A percentile compares a stretch with the other conserved stretches of the same genome.
Evolutionary conservation across 2,329 filamentous ascomycete genomes (phyloP).

Genomic region (Dothistroma pini): DNA sequence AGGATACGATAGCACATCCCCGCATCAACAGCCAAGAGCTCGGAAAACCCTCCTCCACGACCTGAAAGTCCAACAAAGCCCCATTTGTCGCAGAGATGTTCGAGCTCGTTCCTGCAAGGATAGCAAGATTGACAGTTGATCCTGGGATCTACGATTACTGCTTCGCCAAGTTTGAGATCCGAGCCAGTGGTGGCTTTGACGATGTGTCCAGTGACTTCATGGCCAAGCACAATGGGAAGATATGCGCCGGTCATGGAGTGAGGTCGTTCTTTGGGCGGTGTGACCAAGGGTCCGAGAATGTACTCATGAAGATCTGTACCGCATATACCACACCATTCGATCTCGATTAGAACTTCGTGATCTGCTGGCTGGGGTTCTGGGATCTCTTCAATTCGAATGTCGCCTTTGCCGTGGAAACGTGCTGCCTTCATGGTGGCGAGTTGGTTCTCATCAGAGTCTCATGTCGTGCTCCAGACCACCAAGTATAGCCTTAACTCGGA

Average conservation of each 20-base stretch:
- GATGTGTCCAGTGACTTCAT: constrained; percentile 22
- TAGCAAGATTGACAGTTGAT: constrained; percentile 18
- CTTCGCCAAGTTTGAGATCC: constrained; percentile 11
- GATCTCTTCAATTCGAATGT: constrained; percentile 23
- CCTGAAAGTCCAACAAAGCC: constrained; percentile 19
- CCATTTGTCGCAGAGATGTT: constrained; percentile 16
- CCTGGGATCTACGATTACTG: constrained; percentile 22
- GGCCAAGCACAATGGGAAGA: constrained; percentile 17
- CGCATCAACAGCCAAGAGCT: constrained; percentile 14
- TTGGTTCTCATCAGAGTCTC: not conserved
- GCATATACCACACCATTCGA: constrained; percentile 25
- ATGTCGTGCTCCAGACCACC: not conserved
- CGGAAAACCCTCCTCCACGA: constrained; percentile 19
- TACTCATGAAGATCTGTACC: constrained; percentile 26
- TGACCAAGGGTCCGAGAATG: constrained; percentile 19
- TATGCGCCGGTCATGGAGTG: constrained; percentile 16
- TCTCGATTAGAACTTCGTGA: constrained; percentile 21
- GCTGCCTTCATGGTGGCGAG: constrained; percentile 20
- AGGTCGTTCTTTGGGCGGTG: constrained; percentile 12
- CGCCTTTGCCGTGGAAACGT: constrained; percentile 20
- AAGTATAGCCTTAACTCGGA: not conserved
- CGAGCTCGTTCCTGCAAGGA: constrained; percentile 9
- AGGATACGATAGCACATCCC: constrained; percentile 19
- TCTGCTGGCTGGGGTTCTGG: constrained; percentile 14
- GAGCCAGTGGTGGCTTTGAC: constrained; percentile 8